Evolutionary conservation across 495 filamentous ascomycete species (phyloP).

Genomic region (Beverwykella pulmonaria): DNA sequence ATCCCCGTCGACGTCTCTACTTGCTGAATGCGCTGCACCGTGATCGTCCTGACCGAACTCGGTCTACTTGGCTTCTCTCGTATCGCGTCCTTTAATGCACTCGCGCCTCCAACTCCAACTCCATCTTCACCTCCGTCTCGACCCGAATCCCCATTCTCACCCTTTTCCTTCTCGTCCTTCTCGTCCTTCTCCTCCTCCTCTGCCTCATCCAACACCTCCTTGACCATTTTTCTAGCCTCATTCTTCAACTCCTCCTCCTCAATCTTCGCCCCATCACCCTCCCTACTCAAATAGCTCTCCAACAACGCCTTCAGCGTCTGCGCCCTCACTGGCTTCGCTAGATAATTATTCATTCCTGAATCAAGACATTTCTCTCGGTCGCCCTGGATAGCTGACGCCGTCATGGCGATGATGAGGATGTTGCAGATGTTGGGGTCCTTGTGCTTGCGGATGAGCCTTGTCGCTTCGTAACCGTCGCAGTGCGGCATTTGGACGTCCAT

Average conservation of each 20-base stretch:
- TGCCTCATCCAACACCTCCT: conserved; percentile 11
- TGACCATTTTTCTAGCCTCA: conserved; percentile 26
- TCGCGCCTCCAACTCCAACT: background rate
- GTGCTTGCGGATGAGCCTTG: conserved; percentile 75
- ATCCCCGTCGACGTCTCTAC: background rate
- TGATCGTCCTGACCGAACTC: conserved; percentile 12
- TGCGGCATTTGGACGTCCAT: conserved; percentile 98
- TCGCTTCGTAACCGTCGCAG: conserved; percentile 85
- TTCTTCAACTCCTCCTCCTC: conserved; percentile 22
- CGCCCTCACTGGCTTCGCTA: conserved; percentile 83
- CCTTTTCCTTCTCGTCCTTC: background rate
- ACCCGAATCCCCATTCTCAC: background rate
- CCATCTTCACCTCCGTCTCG: too few species aligned
- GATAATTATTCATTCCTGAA: conserved; percentile 93
- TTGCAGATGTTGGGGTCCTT: conserved; percentile 70
- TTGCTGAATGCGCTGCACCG: conserved; percentile 1
- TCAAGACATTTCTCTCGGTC: conserved; percentile 90
- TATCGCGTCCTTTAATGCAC: background rate
- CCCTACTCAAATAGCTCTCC: conserved; percentile 47
- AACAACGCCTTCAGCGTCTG: conserved; percentile 47
- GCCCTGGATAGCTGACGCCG: conserved; percentile 85
- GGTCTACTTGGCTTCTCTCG: background rate
- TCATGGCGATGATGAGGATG: conserved; percentile 90
- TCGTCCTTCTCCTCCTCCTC: background rate
- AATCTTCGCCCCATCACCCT: conserved; percentile 35